phyloP scores from a whole-genome alignment of 371 early-diverging fungal genomes.

The Saksenaea oblongispora region DNA sequence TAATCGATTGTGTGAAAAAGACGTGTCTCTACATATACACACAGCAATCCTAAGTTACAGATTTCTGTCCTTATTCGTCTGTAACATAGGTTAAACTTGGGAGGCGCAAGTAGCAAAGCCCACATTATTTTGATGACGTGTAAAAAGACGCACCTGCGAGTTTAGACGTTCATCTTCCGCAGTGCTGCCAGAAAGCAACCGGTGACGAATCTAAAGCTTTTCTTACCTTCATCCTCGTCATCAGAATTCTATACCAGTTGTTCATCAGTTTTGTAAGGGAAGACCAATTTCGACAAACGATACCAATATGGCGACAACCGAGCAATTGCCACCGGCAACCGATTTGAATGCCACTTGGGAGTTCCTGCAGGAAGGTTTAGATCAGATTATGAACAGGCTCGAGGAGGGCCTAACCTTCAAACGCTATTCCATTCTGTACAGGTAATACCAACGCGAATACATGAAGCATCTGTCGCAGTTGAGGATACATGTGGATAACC shows the following conservation, averaged over 20 bases:
- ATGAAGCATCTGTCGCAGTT: background rate
- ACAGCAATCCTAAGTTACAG: too few relatives aligned
- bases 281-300: background rate
- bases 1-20: too few relatives aligned
- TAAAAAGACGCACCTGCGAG: background rate
- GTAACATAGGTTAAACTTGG: too few relatives aligned
- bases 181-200: background rate
- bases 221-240: background rate
- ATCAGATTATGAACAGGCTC: slow-evolving; percentile 77
- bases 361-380: slow-evolving; percentile 75
- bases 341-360: slow-evolving; percentile 77
- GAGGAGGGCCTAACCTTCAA: slow-evolving; percentile 74
- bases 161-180: slow-evolving; percentile 2
- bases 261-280: background rate
- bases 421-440: slow-evolving; percentile 87
- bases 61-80: too few relatives aligned
- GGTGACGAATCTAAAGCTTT: background rate
- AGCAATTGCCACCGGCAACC: slow-evolving; percentile 42
- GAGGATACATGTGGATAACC: background rate
- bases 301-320: slow-evolving; percentile 21
- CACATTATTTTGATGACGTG: too few relatives aligned
- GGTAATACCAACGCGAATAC: slow-evolving; percentile 55
- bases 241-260: background rate
- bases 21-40: too few relatives aligned
- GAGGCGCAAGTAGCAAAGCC: too few relatives aligned